These are phyloP conservation scores for Spathaspora boniae DNA, from an alignment of 805 yeast species.

Conservation along the genomic window DNA sequence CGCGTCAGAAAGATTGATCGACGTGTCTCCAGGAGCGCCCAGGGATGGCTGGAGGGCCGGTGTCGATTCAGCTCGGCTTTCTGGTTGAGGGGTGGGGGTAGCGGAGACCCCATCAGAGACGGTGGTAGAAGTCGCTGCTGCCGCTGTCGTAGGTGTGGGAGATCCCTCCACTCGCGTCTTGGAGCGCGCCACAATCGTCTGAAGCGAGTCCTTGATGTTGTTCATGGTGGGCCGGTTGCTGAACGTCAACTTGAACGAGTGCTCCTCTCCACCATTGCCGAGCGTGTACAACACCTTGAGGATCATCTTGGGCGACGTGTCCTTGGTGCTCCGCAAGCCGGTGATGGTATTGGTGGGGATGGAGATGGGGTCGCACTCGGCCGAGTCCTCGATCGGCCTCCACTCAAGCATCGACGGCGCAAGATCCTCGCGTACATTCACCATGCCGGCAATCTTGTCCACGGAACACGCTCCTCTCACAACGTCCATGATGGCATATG, in stretches of 20 bases:
- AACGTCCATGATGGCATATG: too few species aligned
- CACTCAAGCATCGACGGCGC: constrained; percentile 41
- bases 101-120: not conserved
- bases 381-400: constrained; percentile 40
- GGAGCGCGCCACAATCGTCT: constrained; percentile 64
- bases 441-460: constrained; percentile 38
- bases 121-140: constrained; percentile 3
- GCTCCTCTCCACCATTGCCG: constrained; percentile 26
- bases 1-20: constrained; percentile 26
- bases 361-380: constrained; percentile 17
- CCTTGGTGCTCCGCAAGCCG: constrained; percentile 69
- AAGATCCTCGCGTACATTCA: constrained; percentile 37
- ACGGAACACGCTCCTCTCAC: constrained; percentile 44
- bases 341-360: constrained; percentile 33
- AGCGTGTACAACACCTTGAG: constrained; percentile 51
- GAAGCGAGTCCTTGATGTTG: constrained; percentile 61
- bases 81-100: not conserved
- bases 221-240: constrained; percentile 75
- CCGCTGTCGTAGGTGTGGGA: constrained; percentile 9
- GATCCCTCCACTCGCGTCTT: constrained; percentile 46
- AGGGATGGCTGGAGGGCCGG: constrained; percentile 12
- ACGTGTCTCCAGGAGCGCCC: not conserved
- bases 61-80: not conserved
- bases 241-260: constrained; percentile 51
- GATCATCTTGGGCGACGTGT: constrained; percentile 62